These are phyloP conservation scores for Exutisphaerella laricina DNA, from an alignment of 2,329 filamentous ascomycete genomes.

Conservation along the genomic window DNA sequence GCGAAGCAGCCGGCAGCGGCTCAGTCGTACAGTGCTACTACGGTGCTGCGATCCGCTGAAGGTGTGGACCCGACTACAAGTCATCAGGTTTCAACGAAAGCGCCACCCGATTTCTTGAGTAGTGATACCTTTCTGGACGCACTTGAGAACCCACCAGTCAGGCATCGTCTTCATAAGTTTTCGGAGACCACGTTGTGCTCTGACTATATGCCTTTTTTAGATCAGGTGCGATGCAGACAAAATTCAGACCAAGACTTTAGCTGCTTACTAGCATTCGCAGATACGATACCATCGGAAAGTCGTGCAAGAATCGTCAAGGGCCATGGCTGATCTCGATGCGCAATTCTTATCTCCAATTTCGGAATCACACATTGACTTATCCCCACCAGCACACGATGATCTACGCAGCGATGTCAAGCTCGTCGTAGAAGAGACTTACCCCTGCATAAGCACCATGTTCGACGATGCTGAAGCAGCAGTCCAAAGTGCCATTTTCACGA, in stretches of 20 bases:
- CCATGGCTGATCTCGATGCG: conserved; percentile 4
- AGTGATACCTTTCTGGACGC: conserved; percentile 3
- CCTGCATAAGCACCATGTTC: conserved; percentile 9
- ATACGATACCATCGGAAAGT: neutral
- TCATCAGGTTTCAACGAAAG: too few relatives aligned
- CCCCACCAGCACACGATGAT: neutral
- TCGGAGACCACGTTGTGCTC: conserved; percentile 1
- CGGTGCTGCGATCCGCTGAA: too few relatives aligned
- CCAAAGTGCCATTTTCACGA: conserved; percentile 19
- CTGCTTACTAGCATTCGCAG: neutral
- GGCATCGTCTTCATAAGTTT: conserved; percentile 4
- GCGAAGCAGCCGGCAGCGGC: too few relatives aligned
- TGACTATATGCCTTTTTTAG: conserved; percentile 3
- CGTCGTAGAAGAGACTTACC: neutral
- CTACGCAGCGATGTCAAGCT: neutral
- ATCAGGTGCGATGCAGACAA: neutral
- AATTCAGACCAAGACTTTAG: too few relatives aligned
- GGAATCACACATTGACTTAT: neutral
- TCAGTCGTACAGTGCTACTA: neutral
- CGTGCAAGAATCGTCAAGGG: neutral
- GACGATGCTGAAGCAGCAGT: conserved; percentile 14
- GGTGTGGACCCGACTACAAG: too few relatives aligned
- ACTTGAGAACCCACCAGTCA: conserved; percentile 5
- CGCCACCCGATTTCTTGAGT: conserved; percentile 5
- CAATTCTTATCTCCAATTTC: neutral